Conservation (phyloP, 2,329 filamentous ascomycete species). For the Elsinoe fawcettii region DNA sequence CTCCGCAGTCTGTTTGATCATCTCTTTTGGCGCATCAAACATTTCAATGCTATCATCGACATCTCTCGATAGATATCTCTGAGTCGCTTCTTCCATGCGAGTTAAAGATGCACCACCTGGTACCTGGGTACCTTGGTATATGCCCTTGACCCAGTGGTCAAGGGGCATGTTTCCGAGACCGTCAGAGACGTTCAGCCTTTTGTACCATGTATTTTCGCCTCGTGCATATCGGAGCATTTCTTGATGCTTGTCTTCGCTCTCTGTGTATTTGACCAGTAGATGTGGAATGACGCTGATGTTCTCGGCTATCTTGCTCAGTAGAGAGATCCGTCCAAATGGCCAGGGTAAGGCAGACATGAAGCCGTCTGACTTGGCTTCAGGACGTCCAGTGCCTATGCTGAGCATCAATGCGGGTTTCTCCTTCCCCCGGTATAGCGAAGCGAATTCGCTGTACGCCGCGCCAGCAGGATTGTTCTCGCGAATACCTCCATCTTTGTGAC, state of each 20-base stretch:
- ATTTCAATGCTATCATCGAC: slow-evolving; percentile 33
- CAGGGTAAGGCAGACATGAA: slow-evolving; percentile 41
- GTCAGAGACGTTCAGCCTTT: slow-evolving; percentile 40
- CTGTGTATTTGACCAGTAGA: slow-evolving; percentile 45
- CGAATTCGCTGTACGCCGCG: slow-evolving; percentile 41
- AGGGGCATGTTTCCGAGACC: slow-evolving; percentile 40
- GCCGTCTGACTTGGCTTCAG: slow-evolving; percentile 37
- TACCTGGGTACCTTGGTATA: slow-evolving; percentile 32
- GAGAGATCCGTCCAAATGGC: slow-evolving; percentile 34
- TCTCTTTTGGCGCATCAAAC: slow-evolving; percentile 38
- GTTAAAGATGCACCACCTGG: slow-evolving; percentile 38
- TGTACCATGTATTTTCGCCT: slow-evolving; percentile 45
- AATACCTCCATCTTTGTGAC: slow-evolving; percentile 45
- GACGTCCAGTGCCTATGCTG: slow-evolving; percentile 40
- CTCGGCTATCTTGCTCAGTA: slow-evolving; percentile 40
- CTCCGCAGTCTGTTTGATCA: slow-evolving; percentile 41
- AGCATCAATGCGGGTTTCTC: slow-evolving; percentile 38
- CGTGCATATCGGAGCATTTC: slow-evolving; percentile 40
- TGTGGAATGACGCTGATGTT: slow-evolving; percentile 45
- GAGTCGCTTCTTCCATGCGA: slow-evolving; percentile 38
- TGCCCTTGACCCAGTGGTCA: slow-evolving; percentile 40
- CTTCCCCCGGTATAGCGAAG: slow-evolving; percentile 36
- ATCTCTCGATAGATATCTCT: slow-evolving; percentile 34
- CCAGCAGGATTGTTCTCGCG: slow-evolving; percentile 44
- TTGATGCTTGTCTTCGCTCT: slow-evolving; percentile 42